Base-by-base conservation (phyloP, 805 yeast species). In the Maudiozyma serrabonitensis region DNA sequence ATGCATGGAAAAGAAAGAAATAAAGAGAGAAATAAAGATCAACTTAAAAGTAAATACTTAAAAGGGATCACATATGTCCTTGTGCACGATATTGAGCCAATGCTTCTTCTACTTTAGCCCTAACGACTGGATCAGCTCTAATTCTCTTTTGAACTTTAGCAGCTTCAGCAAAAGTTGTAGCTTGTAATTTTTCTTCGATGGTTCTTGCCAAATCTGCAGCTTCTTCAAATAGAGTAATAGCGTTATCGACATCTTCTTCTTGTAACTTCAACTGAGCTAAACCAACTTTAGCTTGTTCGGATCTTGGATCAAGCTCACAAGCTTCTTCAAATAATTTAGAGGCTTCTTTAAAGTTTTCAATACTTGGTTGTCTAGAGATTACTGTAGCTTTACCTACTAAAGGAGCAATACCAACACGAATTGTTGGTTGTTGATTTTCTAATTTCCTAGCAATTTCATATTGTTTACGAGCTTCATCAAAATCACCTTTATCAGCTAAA, bases 221-320 rank as follows among this genome's bases (percentile, higher is more conserved):
- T 62, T 82, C 86, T 71, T 87, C 93, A 66, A 91, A 90, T 63
- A 84, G 76, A 53, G 70, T 71, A 56, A 87, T 78, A 34, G 98
- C 96, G 55, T 84, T 90, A 53, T 83, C 84, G 46, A 86, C 79
- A 64, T 84, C 78, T 68, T 87, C 91, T 59, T 78, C 79, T 73
- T 89, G 95, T 67, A 93, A 74, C 69, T 81, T 84, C 62, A 88
- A 73, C 74, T 93, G 98, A 45, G 97, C 98, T 57, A 91, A 76
- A n/a, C 93, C 81, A 57, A 88, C 79, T 64, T 87, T 79, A 42
- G 96, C 97, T 55, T 87, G 79, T 66, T 93, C 98, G 46, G 87
- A 81, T 67, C 81, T 82, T 48, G 96, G 89, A 72, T 95, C 99
- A 53, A 84, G 71, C 57, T 81, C 79, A 61, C 83, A 76, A 21